Base-by-base conservation (phyloP, 1,139 yeast genomes). In the Scheffersomyces lignicola region DNA sequence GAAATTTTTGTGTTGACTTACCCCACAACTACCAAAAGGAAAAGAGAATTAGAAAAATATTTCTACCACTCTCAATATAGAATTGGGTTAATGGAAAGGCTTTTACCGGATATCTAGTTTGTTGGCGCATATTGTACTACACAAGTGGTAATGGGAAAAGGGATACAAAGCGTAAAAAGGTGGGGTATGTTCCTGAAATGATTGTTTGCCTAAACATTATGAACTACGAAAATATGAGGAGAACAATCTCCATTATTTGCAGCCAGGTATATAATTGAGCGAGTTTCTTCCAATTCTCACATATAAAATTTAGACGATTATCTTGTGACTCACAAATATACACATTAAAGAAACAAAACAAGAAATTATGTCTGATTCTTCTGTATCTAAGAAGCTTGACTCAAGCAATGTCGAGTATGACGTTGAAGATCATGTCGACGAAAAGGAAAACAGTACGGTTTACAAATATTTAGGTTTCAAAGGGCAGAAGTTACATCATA, bases 401-500 rank as follows among this genome's bases (percentile, higher is more conserved):
- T 8, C 39, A 12, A 34, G 40, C 2, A 37, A 41, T 10, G 36
- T 38, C n/a, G 29, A 15, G 9, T n/a, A n/a, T n/a, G 20, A 24
- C 2, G 21, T 25, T 17, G 37, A 38, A 24, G 39, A 39, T 18
- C 13, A 17, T 27, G 45, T 40, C 22, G 28, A 29, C 18, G 49
- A 49, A 18, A 51, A 51, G 36, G 44, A 34, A 20, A 33, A 38
- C 9, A 16, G 16, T 3, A 31, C 21, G 26, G 35, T 36, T 3
- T 51, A 57, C 34, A 31, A 43, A 3, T 62, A 38, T 36, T 32
- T 61, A 28, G 65, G 65, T 0, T 25, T 61, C 32, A 44, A 41
- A 4, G 69, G 69, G 12, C 34, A 38, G 22, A 52, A 43, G 28
- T 47, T 63, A 29, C 54, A 59, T 34, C 35, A 44, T 9, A 54